Percentiles rank a stretch among this genome's conserved stretches.
These are phyloP conservation scores for Pachysandra terminalis DNA, from an alignment of 164 flowering plant genomes.

Conservation along the genomic window DNA sequence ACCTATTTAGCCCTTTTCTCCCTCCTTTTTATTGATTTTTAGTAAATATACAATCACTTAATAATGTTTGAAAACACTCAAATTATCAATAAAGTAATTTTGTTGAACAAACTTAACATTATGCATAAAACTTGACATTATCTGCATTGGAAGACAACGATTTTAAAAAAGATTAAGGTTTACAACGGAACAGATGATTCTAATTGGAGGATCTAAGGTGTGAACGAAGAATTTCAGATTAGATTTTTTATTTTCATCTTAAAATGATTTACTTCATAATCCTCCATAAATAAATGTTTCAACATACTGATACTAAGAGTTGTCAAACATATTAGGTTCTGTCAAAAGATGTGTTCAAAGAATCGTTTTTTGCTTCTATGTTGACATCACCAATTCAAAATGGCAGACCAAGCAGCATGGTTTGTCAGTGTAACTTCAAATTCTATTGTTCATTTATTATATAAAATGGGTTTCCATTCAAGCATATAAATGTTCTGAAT, in stretches of 20 bases:
- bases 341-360: slow-evolving; percentile 30
- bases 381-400: slow-evolving; percentile 34
- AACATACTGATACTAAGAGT: slow-evolving; percentile 4
- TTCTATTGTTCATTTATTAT: neutral
- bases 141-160: too few relatives aligned
- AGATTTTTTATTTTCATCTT: neutral
- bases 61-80: too few relatives aligned
- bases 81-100: too few relatives aligned
- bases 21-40: too few relatives aligned
- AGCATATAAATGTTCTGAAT: too few relatives aligned
- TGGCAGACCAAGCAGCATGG: slow-evolving; percentile 62
- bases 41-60: too few relatives aligned
- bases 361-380: slow-evolving; percentile 27
- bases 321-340: slow-evolving; percentile 21
- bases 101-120: too few relatives aligned
- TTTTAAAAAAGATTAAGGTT: too few relatives aligned
- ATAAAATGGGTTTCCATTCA: neutral
- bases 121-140: too few relatives aligned
- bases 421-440: slow-evolving; percentile 46
- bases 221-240: slow-evolving; percentile 2
- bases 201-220: slow-evolving; percentile 34
- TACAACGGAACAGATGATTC: slow-evolving; percentile 24
- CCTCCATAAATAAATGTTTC: neutral
- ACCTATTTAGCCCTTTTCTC: too few relatives aligned
- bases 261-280: neutral